phyloP scores from a whole-genome alignment of 805 yeast species.

The Yamadazyma takamatsuzukensis region DNA sequence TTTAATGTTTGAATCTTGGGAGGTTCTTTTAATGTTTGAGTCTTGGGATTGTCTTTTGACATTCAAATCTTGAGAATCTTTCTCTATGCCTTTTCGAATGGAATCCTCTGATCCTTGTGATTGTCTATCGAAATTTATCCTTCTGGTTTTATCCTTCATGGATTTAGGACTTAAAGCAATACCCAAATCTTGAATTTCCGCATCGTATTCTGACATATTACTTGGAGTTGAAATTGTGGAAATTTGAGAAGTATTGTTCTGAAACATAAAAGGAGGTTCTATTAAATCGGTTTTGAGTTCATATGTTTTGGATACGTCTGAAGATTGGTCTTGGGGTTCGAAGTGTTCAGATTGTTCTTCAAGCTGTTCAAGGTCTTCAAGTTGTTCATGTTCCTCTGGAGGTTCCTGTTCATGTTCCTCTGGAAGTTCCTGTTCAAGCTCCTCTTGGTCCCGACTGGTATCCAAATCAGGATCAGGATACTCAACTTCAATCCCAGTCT shows the following conservation, averaged over 20 bases:
- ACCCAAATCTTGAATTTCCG: conserved; percentile 41
- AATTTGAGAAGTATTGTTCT: conserved; percentile 7
- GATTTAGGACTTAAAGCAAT: conserved; percentile 39
- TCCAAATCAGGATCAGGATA: background rate
- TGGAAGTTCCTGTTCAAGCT: background rate
- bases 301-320: too few species aligned
- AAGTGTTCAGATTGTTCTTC: conserved; percentile 3
- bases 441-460: background rate
- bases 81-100: too few species aligned
- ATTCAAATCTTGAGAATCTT: background rate
- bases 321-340: too few species aligned
- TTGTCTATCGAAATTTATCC: conserved; percentile 26
- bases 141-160: conserved; percentile 17
- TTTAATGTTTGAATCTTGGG: conserved; percentile 2
- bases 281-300: background rate
- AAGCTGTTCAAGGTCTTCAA: background rate
- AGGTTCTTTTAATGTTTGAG: conserved; percentile 2
- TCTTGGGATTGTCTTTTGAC: conserved; percentile 2
- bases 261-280: conserved; percentile 8
- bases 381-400: background rate
- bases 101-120: too few species aligned
- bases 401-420: conserved; percentile 1
- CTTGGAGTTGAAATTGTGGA: conserved; percentile 28
- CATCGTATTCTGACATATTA: conserved; percentile 35
- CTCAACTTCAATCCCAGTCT: conserved; percentile 17